Conservation (phyloP, 495 filamentous ascomycete genomes). For the Trichodelitschia bisporula region DNA sequence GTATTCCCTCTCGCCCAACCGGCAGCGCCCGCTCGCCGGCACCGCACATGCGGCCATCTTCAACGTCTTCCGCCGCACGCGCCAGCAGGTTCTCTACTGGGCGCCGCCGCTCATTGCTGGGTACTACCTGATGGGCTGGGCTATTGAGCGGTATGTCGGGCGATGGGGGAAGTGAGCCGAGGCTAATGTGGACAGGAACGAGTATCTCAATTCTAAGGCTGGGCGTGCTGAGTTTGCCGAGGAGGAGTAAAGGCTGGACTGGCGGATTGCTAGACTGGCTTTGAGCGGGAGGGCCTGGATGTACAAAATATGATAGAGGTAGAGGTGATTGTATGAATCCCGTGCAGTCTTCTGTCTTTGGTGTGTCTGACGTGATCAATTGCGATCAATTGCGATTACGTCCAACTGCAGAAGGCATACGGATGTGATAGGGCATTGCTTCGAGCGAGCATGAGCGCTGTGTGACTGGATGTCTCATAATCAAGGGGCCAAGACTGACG, state of each 20-base stretch:
- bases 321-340: too few relatives aligned
- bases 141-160: constrained; percentile 42
- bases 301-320: too few relatives aligned
- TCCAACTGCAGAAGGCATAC: too few relatives aligned
- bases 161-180: constrained; percentile 5
- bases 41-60: constrained; percentile 26
- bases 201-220: constrained; percentile 78
- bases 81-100: constrained; percentile 54
- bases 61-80: constrained; percentile 35
- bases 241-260: constrained; percentile 12
- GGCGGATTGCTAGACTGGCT: too few relatives aligned
- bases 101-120: constrained; percentile 49
- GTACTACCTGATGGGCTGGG: constrained; percentile 70
- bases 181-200: constrained; percentile 34
- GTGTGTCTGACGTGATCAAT: too few relatives aligned
- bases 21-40: constrained; percentile 30
- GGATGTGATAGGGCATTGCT: too few relatives aligned
- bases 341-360: too few relatives aligned
- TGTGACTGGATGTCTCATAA: too few relatives aligned
- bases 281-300: too few relatives aligned
- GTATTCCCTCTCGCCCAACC: constrained; percentile 26
- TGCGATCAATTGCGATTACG: too few relatives aligned
- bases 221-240: constrained; percentile 33
- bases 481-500: too few relatives aligned
- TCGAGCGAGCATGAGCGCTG: too few relatives aligned